Evolutionary conservation across 805 yeast species (phyloP), one percentile per base, ranked within the genome.

Genomic region (Saturnispora halmiae): DNA sequence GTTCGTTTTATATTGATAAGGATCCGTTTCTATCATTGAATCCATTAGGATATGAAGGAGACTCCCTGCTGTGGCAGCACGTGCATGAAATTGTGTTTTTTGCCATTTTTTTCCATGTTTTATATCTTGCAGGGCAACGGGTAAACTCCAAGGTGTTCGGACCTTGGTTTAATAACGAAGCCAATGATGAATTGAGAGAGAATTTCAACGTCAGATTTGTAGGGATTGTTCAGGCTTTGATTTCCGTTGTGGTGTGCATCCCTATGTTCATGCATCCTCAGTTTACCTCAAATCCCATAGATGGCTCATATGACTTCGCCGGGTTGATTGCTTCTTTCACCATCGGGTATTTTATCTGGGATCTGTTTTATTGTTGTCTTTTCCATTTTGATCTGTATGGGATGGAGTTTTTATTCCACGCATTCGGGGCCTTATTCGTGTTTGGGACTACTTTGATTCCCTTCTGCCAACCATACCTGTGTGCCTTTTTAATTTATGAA

Each of bases 121-220:
- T 83, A 16, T 79, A 77, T 60, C 48, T 61, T 8, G 41, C 72
- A 2, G 72, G 86, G 1, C 79, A 82, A 0, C 35, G 53, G 1
- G 32, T 83, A 10, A 70, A 79, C 45, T 67, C 64, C 3, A 27
- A 46, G 14, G 28, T 75, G 20, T 71, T 81, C 47, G 79, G 82
- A 4, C 55, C 61, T 16, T 56, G 66, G 44, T 87, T 87, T 61
- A 30, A 46, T 11, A 39, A 41, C 6, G 26, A 40, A 11, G 50
- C 58, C 3, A 59, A 61, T 33, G 48, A 53, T 19, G 73, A 73
- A 51, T 66, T 70, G 31, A 73, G 69, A 55, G 51, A 77, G 47
- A 86, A 90, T 58, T 92, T 85, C 57, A 95, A 92, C 59, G 83
- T 88, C 51, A 97, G 92, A 59, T 70, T 83, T 10, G 95, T 86